Base-by-base conservation (phyloP, 2,329 filamentous ascomycete genomes). In the Alternaria ethzedia region DNA sequence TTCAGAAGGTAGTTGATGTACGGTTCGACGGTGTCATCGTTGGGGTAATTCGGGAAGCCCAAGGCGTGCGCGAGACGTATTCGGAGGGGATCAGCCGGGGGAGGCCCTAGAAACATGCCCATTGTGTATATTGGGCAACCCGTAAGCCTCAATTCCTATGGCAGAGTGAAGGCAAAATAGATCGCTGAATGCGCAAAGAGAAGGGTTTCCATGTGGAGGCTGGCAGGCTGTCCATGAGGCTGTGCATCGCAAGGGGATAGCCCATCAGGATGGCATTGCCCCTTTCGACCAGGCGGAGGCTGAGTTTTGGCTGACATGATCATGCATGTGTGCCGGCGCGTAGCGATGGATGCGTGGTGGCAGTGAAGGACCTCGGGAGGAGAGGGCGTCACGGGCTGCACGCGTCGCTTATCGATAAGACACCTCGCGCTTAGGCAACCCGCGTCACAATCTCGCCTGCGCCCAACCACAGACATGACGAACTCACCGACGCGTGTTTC, bases 1-100 rank as follows among this genome's bases (percentile, higher is more conserved):
- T 70, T 72, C 30, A 51, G 17, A n/a, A 72, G 69, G 56, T 70
- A 70, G 30, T 66, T 67, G 20, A 75, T 52, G 45, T 71, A 70
- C 20, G 70, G 70, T 49, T 65, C 64, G 25, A 64, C 59, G 17
- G 51, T 36, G 4, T 25, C 5, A 20, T 60, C 44, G n/a, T 23
- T 30, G 4, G 67, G 63, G 46, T 70, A 64, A 1, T 66, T 17
- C 4, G 44, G 8, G 54, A 58, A 68, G 52, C 66, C 64, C 4
- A 72, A 15, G 6, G 63, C 50, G 25, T 67, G 63, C 2, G 65
- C 64, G 28, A 72, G 70, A 0, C 32, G 32, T 10, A 41, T 17
- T 41, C 32, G 32, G 32, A 41, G 32, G 15, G 15, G 32, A 41
- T 41, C 32, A n/a, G 2, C 15, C 10, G 32, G 32, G 2, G 15